These are phyloP conservation scores for Ophiocordyceps sinensis DNA, from an alignment of 2,329 filamentous ascomycete species.

Conservation along the genomic window DNA sequence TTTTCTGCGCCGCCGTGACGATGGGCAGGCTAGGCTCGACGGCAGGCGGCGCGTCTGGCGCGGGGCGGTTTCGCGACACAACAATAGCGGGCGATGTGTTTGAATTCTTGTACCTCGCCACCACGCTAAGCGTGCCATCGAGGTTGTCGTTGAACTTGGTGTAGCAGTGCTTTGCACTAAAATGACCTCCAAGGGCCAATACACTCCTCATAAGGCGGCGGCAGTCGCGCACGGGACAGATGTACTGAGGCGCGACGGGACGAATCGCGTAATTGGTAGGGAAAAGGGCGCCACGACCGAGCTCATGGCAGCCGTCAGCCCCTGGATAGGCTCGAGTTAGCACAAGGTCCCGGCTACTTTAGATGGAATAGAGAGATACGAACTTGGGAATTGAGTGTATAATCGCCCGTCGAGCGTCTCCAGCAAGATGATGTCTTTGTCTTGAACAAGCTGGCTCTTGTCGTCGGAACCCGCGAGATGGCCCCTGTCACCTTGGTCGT, in stretches of 20 bases:
- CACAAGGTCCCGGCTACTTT: too few species aligned
- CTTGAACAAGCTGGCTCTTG: not conserved
- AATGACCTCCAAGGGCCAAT: conserved; percentile 11
- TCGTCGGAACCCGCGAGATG: not conserved
- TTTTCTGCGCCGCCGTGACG: not conserved
- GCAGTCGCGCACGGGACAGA: conserved; percentile 24
- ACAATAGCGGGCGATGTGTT: conserved; percentile 14
- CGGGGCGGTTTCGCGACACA: conserved; percentile 11
- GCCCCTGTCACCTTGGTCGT: not conserved
- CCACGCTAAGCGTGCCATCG: conserved; percentile 22
- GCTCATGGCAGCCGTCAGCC: conserved; percentile 1
- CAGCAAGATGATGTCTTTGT: not conserved
- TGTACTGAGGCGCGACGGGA: conserved; percentile 11
- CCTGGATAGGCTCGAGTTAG: not conserved
- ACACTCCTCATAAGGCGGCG: conserved; percentile 12
- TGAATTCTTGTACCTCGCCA: conserved; percentile 12
- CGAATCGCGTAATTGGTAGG: conserved; percentile 17
- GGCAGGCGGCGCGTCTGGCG: conserved; percentile 6
- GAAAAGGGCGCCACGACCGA: conserved; percentile 15
- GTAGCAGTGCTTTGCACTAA: conserved; percentile 10
- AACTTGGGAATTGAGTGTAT: not conserved
- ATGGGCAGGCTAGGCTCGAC: conserved; percentile 1
- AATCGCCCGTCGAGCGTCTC: not conserved
- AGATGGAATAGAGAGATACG: not conserved
- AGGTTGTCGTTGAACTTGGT: conserved; percentile 23